Percentiles rank a stretch among this genome's conserved stretches.
Evolutionary conservation across 441 rosid species (phyloP).

Genomic region (Populus trichocarpa): DNA sequence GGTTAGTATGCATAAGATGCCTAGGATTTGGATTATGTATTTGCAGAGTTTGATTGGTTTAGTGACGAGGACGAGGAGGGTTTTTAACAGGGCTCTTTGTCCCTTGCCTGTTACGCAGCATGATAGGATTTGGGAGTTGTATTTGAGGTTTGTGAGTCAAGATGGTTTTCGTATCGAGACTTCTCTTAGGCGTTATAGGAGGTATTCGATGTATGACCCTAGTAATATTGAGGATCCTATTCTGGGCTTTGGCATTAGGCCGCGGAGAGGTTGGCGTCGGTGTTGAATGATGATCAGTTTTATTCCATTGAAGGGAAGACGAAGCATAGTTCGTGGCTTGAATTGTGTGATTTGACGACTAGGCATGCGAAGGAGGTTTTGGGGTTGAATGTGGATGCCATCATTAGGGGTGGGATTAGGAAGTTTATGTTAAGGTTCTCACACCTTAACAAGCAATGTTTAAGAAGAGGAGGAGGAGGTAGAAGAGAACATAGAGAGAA

Average conservation of each 20-base stretch:
- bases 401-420: slow-evolving; percentile 91
- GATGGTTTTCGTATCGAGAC: slow-evolving; percentile 90
- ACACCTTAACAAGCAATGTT: slow-evolving; percentile 23
- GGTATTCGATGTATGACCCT: slow-evolving; percentile 93
- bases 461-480: slow-evolving; percentile 90
- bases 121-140: slow-evolving; percentile 88
- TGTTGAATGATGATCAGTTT: slow-evolving; percentile 79
- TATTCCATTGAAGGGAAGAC: slow-evolving; percentile 82
- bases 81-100: slow-evolving; percentile 80
- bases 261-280: slow-evolving; percentile 77
- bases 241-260: slow-evolving; percentile 89
- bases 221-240: slow-evolving; percentile 76
- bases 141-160: slow-evolving; percentile 77
- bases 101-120: slow-evolving; percentile 93
- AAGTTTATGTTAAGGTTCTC: slow-evolving; percentile 73
- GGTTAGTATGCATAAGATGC: slow-evolving; percentile 96
- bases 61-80: slow-evolving; percentile 53
- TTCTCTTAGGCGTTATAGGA: slow-evolving; percentile 76
- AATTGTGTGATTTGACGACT: slow-evolving; percentile 79
- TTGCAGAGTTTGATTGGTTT: slow-evolving; percentile 50
- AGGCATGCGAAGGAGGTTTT: slow-evolving; percentile 76
- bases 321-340: slow-evolving; percentile 83
- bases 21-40: slow-evolving; percentile 91
- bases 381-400: slow-evolving; percentile 88
- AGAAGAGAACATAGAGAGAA: no score